Percentiles rank a stretch among this genome's conserved stretches.
Conservation (phyloP, 2,329 filamentous ascomycete genomes). For the Fusarium nurragi region DNA sequence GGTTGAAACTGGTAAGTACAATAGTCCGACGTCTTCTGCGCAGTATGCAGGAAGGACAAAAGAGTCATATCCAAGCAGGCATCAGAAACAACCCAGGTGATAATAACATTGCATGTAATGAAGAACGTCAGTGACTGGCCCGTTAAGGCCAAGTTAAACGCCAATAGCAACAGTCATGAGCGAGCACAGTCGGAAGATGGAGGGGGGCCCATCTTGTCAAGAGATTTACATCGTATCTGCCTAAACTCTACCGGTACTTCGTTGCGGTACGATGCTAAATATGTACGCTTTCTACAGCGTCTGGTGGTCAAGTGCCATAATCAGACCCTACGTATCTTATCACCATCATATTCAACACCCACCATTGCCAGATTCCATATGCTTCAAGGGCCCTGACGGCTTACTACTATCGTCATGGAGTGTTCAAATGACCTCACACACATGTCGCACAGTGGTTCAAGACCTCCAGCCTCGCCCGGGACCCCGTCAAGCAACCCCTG, state of each 20-base stretch:
- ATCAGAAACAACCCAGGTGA: slow-evolving; percentile 14
- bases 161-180: slow-evolving; percentile 3
- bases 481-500: slow-evolving; percentile 18
- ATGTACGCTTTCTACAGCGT: neutral
- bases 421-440: slow-evolving; percentile 39
- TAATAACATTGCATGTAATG: slow-evolving; percentile 17
- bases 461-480: slow-evolving; percentile 32
- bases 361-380: slow-evolving; percentile 8
- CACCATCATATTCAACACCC: slow-evolving; percentile 6
- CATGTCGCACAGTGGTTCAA: slow-evolving; percentile 14
- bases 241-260: slow-evolving; percentile 10
- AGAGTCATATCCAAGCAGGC: slow-evolving; percentile 34
- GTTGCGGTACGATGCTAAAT: neutral
- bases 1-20: slow-evolving; percentile 10
- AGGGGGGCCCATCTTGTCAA: neutral
- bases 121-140: slow-evolving; percentile 14
- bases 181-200: slow-evolving; percentile 13
- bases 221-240: slow-evolving; percentile 17
- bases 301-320: slow-evolving; percentile 9
- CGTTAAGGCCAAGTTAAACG: slow-evolving; percentile 1
- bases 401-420: slow-evolving; percentile 25
- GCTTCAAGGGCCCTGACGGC: slow-evolving; percentile 2
- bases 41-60: slow-evolving; percentile 2
- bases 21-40: neutral
- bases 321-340: neutral